A percentile compares a stretch with the other conserved stretches of the same genome.
Evolutionary conservation across 1,139 yeast genomes (phyloP).

Genomic region (Geotrichum fermentans): DNA sequence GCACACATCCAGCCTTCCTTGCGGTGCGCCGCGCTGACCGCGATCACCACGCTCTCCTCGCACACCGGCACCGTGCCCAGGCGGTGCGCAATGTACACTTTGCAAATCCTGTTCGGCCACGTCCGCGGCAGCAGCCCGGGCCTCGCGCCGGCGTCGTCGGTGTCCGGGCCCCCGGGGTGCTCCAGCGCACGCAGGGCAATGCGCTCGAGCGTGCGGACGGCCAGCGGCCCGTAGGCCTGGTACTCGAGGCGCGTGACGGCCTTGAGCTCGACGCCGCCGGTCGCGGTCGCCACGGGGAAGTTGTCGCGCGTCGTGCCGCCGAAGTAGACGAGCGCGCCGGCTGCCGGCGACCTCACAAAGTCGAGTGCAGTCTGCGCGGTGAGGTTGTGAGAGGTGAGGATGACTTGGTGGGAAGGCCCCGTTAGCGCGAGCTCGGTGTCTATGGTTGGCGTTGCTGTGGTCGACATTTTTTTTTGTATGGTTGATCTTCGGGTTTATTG

Average conservation of each 20-base stretch:
- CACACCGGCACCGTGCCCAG: slow-evolving; percentile 46
- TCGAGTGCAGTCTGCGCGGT: slow-evolving; percentile 21
- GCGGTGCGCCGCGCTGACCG: slow-evolving; percentile 46
- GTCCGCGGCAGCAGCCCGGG: neutral
- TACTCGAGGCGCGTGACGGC: slow-evolving; percentile 40
- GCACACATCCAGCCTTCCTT: slow-evolving; percentile 47
- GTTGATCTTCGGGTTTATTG: neutral
- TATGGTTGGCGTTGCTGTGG: no score
- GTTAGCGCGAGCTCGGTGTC: neutral
- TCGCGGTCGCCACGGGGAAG: slow-evolving; percentile 28
- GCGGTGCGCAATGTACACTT: slow-evolving; percentile 42
- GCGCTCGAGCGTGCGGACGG: slow-evolving; percentile 35
- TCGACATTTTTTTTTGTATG: no score
- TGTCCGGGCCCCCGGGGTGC: slow-evolving; percentile 25
- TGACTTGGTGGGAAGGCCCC: neutral
- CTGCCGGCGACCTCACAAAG: slow-evolving; percentile 34
- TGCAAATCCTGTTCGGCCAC: slow-evolving; percentile 29
- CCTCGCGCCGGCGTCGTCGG: neutral
- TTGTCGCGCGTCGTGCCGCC: slow-evolving; percentile 47
- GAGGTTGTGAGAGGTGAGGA: slow-evolving; percentile 1
- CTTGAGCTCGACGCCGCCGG: slow-evolving; percentile 30
- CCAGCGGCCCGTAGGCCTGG: slow-evolving; percentile 44
- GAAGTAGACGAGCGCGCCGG: slow-evolving; percentile 48
- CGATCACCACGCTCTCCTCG: slow-evolving; percentile 45
- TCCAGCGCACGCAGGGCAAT: slow-evolving; percentile 38